Conservation (phyloP, 768 basidiomycete species). For the Phylloporus sp. region DNA sequence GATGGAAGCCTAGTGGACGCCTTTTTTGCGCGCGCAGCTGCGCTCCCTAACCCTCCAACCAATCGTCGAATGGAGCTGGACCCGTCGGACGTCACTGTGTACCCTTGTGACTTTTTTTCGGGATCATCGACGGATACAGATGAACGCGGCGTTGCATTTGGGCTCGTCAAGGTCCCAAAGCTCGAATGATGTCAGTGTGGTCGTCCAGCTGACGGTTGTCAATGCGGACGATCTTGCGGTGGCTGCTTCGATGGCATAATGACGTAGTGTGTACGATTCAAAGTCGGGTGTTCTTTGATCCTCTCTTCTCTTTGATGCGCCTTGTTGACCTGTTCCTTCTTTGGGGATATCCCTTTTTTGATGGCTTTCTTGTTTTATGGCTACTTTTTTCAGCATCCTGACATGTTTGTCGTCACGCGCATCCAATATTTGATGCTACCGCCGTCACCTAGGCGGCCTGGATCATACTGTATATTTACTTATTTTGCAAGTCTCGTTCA, state of each 20-base stretch:
- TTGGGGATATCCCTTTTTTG: not conserved
- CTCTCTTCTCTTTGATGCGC: not conserved
- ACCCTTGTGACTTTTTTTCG: constrained; percentile 36
- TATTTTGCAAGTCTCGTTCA: no score
- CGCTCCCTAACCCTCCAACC: constrained; percentile 55
- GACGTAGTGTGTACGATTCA: not conserved
- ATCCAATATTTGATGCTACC: not conserved
- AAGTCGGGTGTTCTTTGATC: not conserved
- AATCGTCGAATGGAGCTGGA: constrained; percentile 41
- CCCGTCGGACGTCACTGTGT: constrained; percentile 47
- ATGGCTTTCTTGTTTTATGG: not conserved
- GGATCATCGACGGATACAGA: constrained; percentile 33
- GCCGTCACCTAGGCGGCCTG: no score
- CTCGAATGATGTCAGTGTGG: constrained; percentile 61
- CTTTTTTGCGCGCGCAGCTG: constrained; percentile 66
- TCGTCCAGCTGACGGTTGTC: constrained; percentile 50
- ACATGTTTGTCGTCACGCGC: not conserved
- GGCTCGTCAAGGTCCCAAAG: constrained; percentile 54
- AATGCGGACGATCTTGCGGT: constrained; percentile 52
- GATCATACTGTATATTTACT: not conserved
- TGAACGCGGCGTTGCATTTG: constrained; percentile 40
- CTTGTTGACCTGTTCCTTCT: not conserved
- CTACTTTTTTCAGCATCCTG: no score
- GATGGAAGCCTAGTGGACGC: constrained; percentile 44
- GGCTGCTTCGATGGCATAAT: constrained; percentile 39